Evolutionary conservation across 2,329 filamentous ascomycete genomes (phyloP).

Genomic region (Dendryphion nanum): DNA sequence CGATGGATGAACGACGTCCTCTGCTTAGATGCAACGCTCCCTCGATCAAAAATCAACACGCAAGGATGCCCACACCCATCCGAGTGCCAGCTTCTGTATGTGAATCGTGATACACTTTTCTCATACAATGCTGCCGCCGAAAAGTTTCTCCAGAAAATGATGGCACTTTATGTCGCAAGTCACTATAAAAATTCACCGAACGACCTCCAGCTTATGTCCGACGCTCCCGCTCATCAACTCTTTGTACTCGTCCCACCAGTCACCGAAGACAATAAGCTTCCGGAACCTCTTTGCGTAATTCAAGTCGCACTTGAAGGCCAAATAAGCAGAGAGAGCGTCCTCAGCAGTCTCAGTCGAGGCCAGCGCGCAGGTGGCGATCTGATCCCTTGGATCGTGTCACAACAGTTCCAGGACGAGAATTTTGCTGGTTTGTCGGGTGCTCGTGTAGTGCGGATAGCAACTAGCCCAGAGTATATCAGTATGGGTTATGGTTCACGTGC

Average conservation of each 20-base stretch:
- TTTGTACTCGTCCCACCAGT: conserved; percentile 91
- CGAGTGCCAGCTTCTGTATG: conserved; percentile 86
- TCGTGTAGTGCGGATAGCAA: conserved; percentile 89
- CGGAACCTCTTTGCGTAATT: conserved; percentile 91
- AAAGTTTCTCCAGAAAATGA: conserved; percentile 97
- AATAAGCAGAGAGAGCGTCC: conserved; percentile 88
- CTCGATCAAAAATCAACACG: conserved; percentile 68
- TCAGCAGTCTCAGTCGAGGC: conserved; percentile 85
- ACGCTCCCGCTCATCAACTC: conserved; percentile 93
- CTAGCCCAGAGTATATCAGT: conserved; percentile 85
- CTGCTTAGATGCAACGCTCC: conserved; percentile 88
- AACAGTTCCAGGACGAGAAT: conserved; percentile 97
- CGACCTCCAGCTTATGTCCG: conserved; percentile 97
- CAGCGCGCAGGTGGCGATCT: conserved; percentile 87
- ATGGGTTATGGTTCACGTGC: conserved; percentile 95
- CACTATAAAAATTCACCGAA: conserved; percentile 99
- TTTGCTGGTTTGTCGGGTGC: conserved; percentile 93
- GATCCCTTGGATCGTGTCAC: conserved; percentile 95
- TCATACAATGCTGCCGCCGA: conserved; percentile 97
- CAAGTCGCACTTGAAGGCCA: conserved; percentile 93
- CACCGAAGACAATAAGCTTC: conserved; percentile 73
- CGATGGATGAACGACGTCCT: conserved; percentile 94
- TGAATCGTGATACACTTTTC: conserved; percentile 96
- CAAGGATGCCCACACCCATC: conserved; percentile 86
- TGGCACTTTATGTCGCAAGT: conserved; percentile 93